These are phyloP conservation scores for Monosporascus sp. DNA, from an alignment of 2,329 filamentous ascomycete species.

Conservation along the genomic window DNA sequence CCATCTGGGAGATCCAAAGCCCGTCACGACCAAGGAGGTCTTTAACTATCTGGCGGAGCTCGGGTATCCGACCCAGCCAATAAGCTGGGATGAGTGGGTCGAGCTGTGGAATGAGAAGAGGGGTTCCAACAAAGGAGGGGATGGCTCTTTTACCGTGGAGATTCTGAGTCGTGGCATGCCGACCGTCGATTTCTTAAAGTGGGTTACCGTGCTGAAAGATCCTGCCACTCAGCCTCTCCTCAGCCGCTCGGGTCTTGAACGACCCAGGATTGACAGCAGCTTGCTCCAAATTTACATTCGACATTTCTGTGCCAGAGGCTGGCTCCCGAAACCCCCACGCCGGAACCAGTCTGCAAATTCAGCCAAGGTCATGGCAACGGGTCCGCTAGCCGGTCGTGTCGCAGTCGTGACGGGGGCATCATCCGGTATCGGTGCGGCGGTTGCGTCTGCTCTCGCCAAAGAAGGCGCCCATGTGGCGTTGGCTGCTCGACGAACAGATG, in stretches of 20 bases:
- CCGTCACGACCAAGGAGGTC: conserved; percentile 59
- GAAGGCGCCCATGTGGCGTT: conserved; percentile 70
- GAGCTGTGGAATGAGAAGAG: conserved; percentile 67
- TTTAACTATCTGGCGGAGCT: conserved; percentile 61
- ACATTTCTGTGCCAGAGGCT: conserved; percentile 75
- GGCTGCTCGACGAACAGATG: conserved; percentile 64
- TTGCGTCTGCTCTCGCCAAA: conserved; percentile 60
- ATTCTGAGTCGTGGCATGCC: conserved; percentile 80
- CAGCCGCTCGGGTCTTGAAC: conserved; percentile 45
- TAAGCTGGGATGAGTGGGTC: conserved; percentile 71
- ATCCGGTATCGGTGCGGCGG: conserved; percentile 73
- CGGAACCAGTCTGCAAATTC: conserved; percentile 29
- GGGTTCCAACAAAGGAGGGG: conserved; percentile 57
- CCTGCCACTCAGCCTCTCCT: conserved; percentile 59
- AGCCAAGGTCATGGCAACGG: conserved; percentile 34
- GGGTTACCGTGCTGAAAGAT: conserved; percentile 70
- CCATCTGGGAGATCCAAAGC: conserved; percentile 69
- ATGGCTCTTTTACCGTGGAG: conserved; percentile 71
- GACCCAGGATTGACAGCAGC: conserved; percentile 63
- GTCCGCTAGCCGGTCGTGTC: conserved; percentile 62
- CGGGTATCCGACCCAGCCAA: conserved; percentile 63
- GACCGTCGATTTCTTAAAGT: conserved; percentile 62
- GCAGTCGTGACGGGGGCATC: conserved; percentile 76
- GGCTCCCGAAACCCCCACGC: conserved; percentile 60
- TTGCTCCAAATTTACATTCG: conserved; percentile 75